phyloP scores from a whole-genome alignment of 2,329 filamentous ascomycete genomes.

The Reticulascus tulasneorum region DNA sequence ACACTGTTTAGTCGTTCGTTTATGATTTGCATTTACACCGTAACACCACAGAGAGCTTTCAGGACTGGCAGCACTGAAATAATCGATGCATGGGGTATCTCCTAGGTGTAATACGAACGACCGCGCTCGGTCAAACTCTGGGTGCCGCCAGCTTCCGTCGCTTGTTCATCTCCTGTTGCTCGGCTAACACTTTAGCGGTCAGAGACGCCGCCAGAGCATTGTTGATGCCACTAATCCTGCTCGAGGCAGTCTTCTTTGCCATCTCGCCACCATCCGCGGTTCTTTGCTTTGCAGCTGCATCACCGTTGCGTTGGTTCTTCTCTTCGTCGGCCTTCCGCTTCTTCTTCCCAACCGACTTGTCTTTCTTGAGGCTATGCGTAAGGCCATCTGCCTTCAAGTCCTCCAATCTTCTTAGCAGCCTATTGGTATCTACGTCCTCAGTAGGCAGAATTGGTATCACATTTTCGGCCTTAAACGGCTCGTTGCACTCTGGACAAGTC shows the following conservation, averaged over 20 bases:
- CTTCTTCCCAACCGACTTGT: constrained; percentile 60
- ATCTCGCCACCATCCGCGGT: constrained; percentile 7
- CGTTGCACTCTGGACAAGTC: constrained; percentile 68
- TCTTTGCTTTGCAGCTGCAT: constrained; percentile 18
- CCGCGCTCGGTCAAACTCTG: constrained; percentile 5
- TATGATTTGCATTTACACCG: neutral
- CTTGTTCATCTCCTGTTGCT: constrained; percentile 81
- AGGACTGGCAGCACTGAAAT: too few species aligned
- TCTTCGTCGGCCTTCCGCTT: constrained; percentile 68
- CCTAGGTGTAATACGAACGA: too few species aligned
- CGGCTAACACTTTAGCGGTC: constrained; percentile 80
- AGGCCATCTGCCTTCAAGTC: constrained; percentile 69
- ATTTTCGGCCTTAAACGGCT: constrained; percentile 67
- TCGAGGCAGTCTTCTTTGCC: constrained; percentile 21
- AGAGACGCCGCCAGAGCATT: constrained; percentile 81
- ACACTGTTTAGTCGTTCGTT: neutral
- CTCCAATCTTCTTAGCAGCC: constrained; percentile 61
- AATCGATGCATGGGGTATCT: too few species aligned
- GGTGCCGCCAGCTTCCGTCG: constrained; percentile 58
- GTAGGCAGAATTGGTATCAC: constrained; percentile 78
- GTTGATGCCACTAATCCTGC: constrained; percentile 65
- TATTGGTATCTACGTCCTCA: constrained; percentile 64
- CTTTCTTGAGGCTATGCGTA: constrained; percentile 86
- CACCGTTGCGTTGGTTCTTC: constrained; percentile 30
- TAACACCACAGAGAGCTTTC: too few species aligned